A percentile compares a stretch with the other conserved stretches of the same genome.
phyloP scores from a whole-genome alignment of 257 asterid species.

The Schizonepeta tenuifolia region DNA sequence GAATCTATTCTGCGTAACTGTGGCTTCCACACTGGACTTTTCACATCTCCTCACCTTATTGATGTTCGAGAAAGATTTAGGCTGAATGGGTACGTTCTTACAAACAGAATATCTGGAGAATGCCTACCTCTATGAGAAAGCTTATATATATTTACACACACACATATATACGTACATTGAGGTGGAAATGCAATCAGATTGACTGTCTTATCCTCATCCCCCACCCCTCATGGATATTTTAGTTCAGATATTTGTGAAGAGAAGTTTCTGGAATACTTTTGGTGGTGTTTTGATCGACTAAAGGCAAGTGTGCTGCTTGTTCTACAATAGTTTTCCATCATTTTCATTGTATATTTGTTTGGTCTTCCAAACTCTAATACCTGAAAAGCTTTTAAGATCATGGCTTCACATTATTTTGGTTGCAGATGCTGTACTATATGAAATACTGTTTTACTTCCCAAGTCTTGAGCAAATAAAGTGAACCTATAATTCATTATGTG shows the following conservation, averaged over 20 bases:
- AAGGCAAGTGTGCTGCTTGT: conserved; percentile 59
- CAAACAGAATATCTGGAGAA: conserved; percentile 11
- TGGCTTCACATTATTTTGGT: conserved; percentile 11
- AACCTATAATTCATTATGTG: not conserved
- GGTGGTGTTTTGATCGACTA: conserved; percentile 92
- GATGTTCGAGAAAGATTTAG: conserved; percentile 96
- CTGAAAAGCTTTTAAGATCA: conserved; percentile 3
- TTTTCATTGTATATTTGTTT: conserved; percentile 6
- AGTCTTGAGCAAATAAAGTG: conserved; percentile 1
- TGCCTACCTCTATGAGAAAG: conserved; percentile 15
- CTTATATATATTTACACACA: not conserved
- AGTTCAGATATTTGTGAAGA: conserved; percentile 76
- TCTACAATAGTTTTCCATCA: not conserved
- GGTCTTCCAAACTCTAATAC: conserved; percentile 5
- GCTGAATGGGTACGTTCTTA: conserved; percentile 74
- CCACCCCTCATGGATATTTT: conserved; percentile 37
- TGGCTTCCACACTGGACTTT: conserved; percentile 92
- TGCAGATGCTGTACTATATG: not conserved
- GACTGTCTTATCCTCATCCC: conserved; percentile 24
- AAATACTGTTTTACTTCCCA: conserved; percentile 15
- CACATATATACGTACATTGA: not conserved
- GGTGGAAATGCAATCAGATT: conserved; percentile 17
- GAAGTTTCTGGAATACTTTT: conserved; percentile 88
- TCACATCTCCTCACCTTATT: conserved; percentile 97
- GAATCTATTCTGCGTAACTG: conserved; percentile 90